Base-by-base conservation (phyloP, 2,329 filamentous ascomycete genomes). In the Penicillium sp. region DNA sequence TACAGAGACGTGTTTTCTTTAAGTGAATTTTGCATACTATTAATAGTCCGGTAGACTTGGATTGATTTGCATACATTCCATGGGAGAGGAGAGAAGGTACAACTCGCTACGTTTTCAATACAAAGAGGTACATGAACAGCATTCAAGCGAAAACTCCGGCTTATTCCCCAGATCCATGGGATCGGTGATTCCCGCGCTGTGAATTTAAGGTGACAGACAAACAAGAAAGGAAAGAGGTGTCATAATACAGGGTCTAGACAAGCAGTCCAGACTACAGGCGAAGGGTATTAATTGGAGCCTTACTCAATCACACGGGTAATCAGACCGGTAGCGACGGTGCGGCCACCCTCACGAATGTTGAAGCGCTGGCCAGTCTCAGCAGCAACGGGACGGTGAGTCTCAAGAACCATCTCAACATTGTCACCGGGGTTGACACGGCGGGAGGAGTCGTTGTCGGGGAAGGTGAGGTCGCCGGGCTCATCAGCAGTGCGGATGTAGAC, bases 401-500 rank as follows among this genome's bases (percentile, higher is more conserved):
- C 85, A 73, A 91, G 88, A 61, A 94, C 79, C 92, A 99, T 96
- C 82, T 99, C 94, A 63, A 96, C 85, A 77, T 99, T 99, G 84
- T 99, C 94, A 75, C 94, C 94, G 47, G 94, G 94, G 91, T 96
- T 95, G 76, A 96, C 87, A 80, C 91, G 88, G 82, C 90, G 92
- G 74, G 78, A 79, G 59, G 81, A 76, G 65, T 93, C 87, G 74
- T 87, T 86, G 58, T 94, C 92, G 49, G 92, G 90, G 87, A 93
- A 96, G 72, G 81, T 85, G 66, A 99, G 84, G 52, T 87, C 81
- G 68, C 89, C 87, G 51, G 85, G 79, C 74, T 87, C 85, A 67
- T 87, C 89, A 62, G 93, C 90, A 63, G 94, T 97, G 70, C 94
- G 89, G 73, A 99, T 84, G 82, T 88, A 99, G 72, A 97, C 86